phyloP scores from a whole-genome alignment of 2,329 filamentous ascomycete genomes.

The Talaromyces sp. region DNA sequence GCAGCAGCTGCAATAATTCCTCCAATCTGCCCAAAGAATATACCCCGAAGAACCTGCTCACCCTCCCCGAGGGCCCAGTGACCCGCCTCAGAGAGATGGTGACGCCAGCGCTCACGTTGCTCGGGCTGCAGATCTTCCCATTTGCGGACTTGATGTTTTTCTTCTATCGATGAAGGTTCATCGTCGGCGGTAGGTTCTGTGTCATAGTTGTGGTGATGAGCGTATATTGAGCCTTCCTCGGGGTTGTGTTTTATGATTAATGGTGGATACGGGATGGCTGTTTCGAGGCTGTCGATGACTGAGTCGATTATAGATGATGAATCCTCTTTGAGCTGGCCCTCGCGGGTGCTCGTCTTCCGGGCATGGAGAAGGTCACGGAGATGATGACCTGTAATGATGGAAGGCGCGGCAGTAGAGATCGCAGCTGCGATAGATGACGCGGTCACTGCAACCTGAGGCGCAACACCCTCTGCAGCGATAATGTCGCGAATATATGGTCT shows the following conservation, averaged over 20 bases:
- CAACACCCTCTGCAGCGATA: slow-evolving; percentile 16
- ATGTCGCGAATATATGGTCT: slow-evolving; percentile 33
- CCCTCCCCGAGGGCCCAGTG: slow-evolving; percentile 78
- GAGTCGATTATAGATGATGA: not conserved
- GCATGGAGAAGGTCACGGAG: slow-evolving; percentile 31
- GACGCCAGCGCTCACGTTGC: slow-evolving; percentile 67
- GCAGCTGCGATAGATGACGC: slow-evolving; percentile 4
- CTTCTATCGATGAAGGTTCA: slow-evolving; percentile 6
- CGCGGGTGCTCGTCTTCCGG: slow-evolving; percentile 10
- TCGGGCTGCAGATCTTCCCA: slow-evolving; percentile 68
- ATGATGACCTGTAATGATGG: slow-evolving; percentile 16
- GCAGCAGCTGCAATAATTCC: slow-evolving; percentile 52
- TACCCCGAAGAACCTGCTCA: slow-evolving; percentile 70
- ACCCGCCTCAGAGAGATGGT: slow-evolving; percentile 64
- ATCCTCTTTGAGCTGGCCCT: not conserved
- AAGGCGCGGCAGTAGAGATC: slow-evolving; percentile 6
- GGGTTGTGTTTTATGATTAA: slow-evolving; percentile 26
- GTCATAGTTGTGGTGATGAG: not conserved
- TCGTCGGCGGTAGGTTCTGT: not conserved
- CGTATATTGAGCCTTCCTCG: slow-evolving; percentile 10
- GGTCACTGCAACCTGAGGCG: slow-evolving; percentile 5
- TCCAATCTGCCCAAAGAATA: slow-evolving; percentile 72
- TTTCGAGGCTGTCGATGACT: slow-evolving; percentile 17
- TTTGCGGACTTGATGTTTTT: slow-evolving; percentile 31
- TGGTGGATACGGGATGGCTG: slow-evolving; percentile 19